A percentile compares a stretch with the other conserved stretches of the same genome.
Conservation (phyloP, 1,284 basidiomycete genomes). For the Cutaneotrichosporon dermatis region DNA sequence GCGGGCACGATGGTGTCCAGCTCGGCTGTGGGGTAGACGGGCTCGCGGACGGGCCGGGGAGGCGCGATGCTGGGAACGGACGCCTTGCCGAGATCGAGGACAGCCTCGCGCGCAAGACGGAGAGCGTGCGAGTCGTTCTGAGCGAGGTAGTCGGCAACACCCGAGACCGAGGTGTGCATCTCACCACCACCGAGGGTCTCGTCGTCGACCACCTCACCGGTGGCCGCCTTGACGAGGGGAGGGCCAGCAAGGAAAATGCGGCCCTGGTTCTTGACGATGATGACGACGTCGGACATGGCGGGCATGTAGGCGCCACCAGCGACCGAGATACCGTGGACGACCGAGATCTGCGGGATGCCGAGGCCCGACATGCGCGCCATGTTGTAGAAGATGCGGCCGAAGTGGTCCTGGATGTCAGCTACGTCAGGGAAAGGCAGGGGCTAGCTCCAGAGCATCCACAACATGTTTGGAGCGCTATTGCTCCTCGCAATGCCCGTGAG, state of each 20-base stretch:
- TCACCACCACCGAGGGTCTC: slow-evolving; percentile 75
- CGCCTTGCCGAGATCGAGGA: slow-evolving; percentile 66
- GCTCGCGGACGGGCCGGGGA: slow-evolving; percentile 46
- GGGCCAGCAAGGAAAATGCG: slow-evolving; percentile 95
- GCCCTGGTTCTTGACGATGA: slow-evolving; percentile 87
- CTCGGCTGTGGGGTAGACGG: slow-evolving; percentile 73
- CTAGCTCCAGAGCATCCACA: no score
- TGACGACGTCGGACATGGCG: slow-evolving; percentile 93
- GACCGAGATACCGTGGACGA: slow-evolving; percentile 91
- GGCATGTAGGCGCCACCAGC: slow-evolving; percentile 77
- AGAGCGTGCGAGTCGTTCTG: slow-evolving; percentile 84
- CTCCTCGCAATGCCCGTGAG: no score
- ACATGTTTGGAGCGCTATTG: no score
- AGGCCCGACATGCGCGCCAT: slow-evolving; percentile 83
- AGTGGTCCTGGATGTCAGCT: slow-evolving; percentile 60
- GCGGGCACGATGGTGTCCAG: slow-evolving; percentile 87
- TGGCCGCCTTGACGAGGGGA: slow-evolving; percentile 89
- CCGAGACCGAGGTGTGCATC: slow-evolving; percentile 92
- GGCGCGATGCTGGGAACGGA: slow-evolving; percentile 7
- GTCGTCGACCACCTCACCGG: slow-evolving; percentile 83
- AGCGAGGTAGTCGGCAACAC: slow-evolving; percentile 89
- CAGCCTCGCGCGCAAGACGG: slow-evolving; percentile 71
- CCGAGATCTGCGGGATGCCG: slow-evolving; percentile 84
- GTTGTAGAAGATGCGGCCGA: slow-evolving; percentile 94
- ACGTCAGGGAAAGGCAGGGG: no score